Base-by-base conservation (phyloP, 805 yeast species). In the Kuraishia molischiana region DNA sequence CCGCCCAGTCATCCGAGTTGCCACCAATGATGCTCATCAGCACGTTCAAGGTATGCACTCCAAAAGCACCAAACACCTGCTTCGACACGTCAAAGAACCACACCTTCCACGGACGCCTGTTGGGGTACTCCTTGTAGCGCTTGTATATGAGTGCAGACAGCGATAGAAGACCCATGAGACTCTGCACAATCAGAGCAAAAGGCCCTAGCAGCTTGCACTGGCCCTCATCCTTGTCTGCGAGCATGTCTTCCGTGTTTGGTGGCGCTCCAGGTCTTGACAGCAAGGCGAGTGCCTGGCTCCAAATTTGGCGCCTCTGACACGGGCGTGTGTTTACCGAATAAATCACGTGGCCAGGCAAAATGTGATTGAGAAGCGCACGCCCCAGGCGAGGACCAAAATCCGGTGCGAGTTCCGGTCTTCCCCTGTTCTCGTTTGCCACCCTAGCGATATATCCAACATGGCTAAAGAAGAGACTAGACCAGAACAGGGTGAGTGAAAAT, bases 1-100 rank as follows among this genome's bases (percentile, higher is more conserved):
- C 20, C 4, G 30, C 21, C 50, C 51, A 44, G 19, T 44, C 39
- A 35, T 54, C 51, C 3, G 51, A 41, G 14, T 44, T 34, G 1
- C 62, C 66, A 41, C 74, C 71, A 18, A 85, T 40, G 5, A 86
- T 71, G 29, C 95, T 81, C 32, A 85, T 61, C 11, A 75, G 56
- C 8, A 90, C 67, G 49, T 90, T 90, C 51, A 89, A 61, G 6
- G 82, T 64, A 54, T 90, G 98, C 2, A 90, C 72, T 1, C 89
- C 85, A 20, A 84, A 56, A 0, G 97, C 86, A 0, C 97, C 98
- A 18, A 85, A 61, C 1, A 90, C 68, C 54, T 90, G 98, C 52
- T 92, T 90, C 14, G 85, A 73, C 1, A 90, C 95, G 54, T 90
- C 98, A 51, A 75, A 89, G 14, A 72, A 51, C 97, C 97, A 90